These are phyloP conservation scores for Pichia eremophila DNA, from an alignment of 805 yeast genomes.

Conservation along the genomic window DNA sequence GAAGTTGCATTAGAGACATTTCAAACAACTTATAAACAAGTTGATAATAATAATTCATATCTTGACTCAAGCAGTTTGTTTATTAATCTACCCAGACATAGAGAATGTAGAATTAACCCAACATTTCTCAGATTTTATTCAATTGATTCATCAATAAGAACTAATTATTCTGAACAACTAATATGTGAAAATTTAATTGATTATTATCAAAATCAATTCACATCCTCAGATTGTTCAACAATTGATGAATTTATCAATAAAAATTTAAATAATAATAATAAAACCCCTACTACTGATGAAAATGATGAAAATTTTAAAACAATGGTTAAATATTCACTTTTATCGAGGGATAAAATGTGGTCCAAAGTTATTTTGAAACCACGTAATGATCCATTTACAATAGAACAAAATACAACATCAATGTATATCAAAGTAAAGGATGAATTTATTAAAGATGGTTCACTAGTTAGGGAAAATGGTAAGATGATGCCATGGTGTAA, in stretches of 20 bases:
- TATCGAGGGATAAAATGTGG: slow-evolving; percentile 45
- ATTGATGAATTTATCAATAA: slow-evolving; percentile 21
- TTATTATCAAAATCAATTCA: slow-evolving; percentile 18
- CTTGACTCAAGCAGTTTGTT: not conserved
- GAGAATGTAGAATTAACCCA: slow-evolving; percentile 45
- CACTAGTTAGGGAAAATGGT: slow-evolving; percentile 19
- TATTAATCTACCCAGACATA: slow-evolving; percentile 7
- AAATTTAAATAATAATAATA: not conserved
- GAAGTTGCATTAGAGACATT: slow-evolving; percentile 4
- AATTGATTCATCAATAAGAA: slow-evolving; percentile 35
- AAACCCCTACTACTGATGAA: not conserved
- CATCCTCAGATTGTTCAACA: slow-evolving; percentile 16
- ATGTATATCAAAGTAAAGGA: slow-evolving; percentile 6
- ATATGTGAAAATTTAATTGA: slow-evolving; percentile 29
- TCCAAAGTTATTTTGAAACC: slow-evolving; percentile 44
- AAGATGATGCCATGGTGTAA: slow-evolving; percentile 23
- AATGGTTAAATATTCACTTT: slow-evolving; percentile 28
- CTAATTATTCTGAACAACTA: slow-evolving; percentile 18
- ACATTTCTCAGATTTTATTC: slow-evolving; percentile 41
- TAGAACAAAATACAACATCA: not conserved
- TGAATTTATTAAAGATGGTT: slow-evolving; percentile 5
- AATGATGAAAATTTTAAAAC: slow-evolving; percentile 3
- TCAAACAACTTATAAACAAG: not conserved
- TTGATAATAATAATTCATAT: not conserved
- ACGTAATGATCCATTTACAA: slow-evolving; percentile 29